These are phyloP conservation scores for Malassezia arunalokei DNA, from an alignment of 1,284 basidiomycete genomes.

Conservation along the genomic window DNA sequence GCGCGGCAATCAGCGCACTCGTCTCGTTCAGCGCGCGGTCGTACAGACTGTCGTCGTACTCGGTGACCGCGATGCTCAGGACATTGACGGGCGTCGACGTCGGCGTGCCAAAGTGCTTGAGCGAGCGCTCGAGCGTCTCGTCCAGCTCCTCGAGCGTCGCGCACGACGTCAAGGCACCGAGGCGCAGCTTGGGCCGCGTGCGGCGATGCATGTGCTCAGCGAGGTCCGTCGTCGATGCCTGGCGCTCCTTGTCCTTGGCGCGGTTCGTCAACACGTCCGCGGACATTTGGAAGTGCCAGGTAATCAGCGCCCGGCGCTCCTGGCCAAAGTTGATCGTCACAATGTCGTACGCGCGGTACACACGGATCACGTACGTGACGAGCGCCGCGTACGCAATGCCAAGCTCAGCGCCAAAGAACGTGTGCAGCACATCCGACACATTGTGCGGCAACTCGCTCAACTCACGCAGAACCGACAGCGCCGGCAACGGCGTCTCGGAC, in stretches of 20 bases:
- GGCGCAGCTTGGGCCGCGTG: slow-evolving; percentile 30
- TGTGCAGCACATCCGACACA: slow-evolving; percentile 89
- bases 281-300: slow-evolving; percentile 47
- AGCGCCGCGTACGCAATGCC: slow-evolving; percentile 77
- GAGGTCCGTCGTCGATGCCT: slow-evolving; percentile 41
- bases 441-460: slow-evolving; percentile 91
- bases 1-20: slow-evolving; percentile 64
- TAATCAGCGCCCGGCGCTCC: slow-evolving; percentile 49
- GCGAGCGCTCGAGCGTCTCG: slow-evolving; percentile 29
- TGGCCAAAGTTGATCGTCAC: slow-evolving; percentile 79
- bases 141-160: slow-evolving; percentile 27
- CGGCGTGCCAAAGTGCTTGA: slow-evolving; percentile 29
- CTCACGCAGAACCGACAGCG: slow-evolving; percentile 75
- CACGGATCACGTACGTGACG: slow-evolving; percentile 88
- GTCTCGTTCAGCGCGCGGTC: background rate
- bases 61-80: slow-evolving; percentile 59
- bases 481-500: slow-evolving; percentile 54
- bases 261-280: slow-evolving; percentile 49
- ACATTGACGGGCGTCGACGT: slow-evolving; percentile 50
- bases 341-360: slow-evolving; percentile 87
- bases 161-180: slow-evolving; percentile 44
- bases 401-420: slow-evolving; percentile 72
- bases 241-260: slow-evolving; percentile 49
- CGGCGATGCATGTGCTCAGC: slow-evolving; percentile 26
- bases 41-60: slow-evolving; percentile 44